Evolutionary conservation across 1,284 basidiomycete species (phyloP).

Genomic region (Apiotrichum sp.): DNA sequence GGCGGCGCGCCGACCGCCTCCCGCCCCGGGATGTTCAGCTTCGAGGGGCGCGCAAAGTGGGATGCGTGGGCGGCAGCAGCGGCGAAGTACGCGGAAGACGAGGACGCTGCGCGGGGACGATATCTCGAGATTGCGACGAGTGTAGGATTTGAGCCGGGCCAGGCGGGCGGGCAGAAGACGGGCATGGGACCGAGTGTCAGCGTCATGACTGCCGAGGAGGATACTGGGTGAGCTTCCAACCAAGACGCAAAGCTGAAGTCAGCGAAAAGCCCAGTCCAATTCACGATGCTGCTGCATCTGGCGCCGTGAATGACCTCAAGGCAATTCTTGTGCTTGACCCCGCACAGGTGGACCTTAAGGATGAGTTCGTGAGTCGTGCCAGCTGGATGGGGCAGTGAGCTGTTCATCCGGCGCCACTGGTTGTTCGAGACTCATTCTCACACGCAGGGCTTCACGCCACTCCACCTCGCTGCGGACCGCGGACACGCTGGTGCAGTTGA

Average conservation of each 20-base stretch:
- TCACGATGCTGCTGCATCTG: slow-evolving; percentile 61
- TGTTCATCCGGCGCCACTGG: not conserved
- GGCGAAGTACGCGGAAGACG: slow-evolving; percentile 50
- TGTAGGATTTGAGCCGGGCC: slow-evolving; percentile 57
- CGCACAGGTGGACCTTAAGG: slow-evolving; percentile 49
- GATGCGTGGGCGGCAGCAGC: slow-evolving; percentile 66
- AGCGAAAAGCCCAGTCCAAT: too few species aligned
- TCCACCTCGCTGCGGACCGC: slow-evolving; percentile 79
- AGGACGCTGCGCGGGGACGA: slow-evolving; percentile 45
- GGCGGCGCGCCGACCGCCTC: slow-evolving; percentile 48
- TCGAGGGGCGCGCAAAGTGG: slow-evolving; percentile 76
- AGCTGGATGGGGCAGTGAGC: too few species aligned
- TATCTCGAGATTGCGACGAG: slow-evolving; percentile 65
- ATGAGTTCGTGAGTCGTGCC: slow-evolving; percentile 58
- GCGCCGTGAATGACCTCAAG: slow-evolving; percentile 53
- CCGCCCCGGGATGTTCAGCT: slow-evolving; percentile 74
- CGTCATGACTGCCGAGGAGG: slow-evolving; percentile 49
- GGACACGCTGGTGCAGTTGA: slow-evolving; percentile 59
- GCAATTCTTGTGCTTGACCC: slow-evolving; percentile 51
- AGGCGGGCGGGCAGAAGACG: slow-evolving; percentile 27
- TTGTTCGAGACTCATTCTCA: slow-evolving; percentile 2
- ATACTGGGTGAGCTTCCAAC: too few species aligned
- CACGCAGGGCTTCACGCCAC: slow-evolving; percentile 70
- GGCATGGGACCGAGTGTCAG: slow-evolving; percentile 58
- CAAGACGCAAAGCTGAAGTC: too few species aligned